phyloP scores from a whole-genome alignment of 768 basidiomycete genomes.

The Cytidiella melzeri region DNA sequence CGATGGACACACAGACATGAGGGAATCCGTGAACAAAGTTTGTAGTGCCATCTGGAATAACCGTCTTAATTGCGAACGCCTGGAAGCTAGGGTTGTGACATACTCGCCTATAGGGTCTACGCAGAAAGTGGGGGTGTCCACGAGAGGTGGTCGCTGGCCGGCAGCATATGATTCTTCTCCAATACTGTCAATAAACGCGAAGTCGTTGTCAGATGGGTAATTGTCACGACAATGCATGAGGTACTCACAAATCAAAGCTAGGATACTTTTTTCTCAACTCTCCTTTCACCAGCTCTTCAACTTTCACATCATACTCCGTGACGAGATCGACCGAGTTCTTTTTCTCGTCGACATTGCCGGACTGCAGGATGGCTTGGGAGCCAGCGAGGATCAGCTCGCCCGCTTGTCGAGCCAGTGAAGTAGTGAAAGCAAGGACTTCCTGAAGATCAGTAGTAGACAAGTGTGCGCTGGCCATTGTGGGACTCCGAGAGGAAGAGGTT shows the following conservation, averaged over 20 bases:
- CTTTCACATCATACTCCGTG: constrained; percentile 89
- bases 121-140: constrained; percentile 91
- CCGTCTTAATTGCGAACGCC: background rate
- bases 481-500: background rate
- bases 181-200: constrained; percentile 46
- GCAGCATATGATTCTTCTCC: constrained; percentile 91
- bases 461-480: constrained; percentile 3
- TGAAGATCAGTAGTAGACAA: constrained; percentile 37
- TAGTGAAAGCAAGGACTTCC: constrained; percentile 61
- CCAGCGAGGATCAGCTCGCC: constrained; percentile 74
- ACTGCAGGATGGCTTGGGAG: constrained; percentile 62
- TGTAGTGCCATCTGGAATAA: constrained; percentile 68
- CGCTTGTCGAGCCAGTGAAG: constrained; percentile 65
- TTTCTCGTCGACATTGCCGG: constrained; percentile 65
- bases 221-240: background rate
- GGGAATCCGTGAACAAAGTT: constrained; percentile 87
- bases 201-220: no score
- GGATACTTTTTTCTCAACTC: constrained; percentile 66
- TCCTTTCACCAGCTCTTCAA: constrained; percentile 77
- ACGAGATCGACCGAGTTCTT: constrained; percentile 94
- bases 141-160: constrained; percentile 61
- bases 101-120: constrained; percentile 86
- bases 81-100: no score
- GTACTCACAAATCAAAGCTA: constrained; percentile 72
- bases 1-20: constrained; percentile 86